A percentile compares a stretch with the other conserved stretches of the same genome.
Conservation (phyloP, 352 stramenopile genomes). For the Halophytophthora batemanensis region DNA sequence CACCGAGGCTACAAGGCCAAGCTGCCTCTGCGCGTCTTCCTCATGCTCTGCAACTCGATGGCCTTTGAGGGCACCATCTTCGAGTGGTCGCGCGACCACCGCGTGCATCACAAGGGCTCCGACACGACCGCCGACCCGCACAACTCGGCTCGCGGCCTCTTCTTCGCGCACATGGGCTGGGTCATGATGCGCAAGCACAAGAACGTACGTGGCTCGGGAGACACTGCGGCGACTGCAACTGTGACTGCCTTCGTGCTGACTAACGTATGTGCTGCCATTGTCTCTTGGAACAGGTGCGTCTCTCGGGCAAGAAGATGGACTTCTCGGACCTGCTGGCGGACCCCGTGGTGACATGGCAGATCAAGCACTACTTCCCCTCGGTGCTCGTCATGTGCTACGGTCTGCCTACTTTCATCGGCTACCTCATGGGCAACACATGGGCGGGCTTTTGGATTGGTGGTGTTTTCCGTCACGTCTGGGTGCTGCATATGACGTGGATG, state of each 20-base stretch:
- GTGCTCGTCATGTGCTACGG: conserved; percentile 97
- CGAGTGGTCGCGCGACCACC: conserved; percentile 98
- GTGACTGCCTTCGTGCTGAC: too few relatives aligned
- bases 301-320: conserved; percentile 92
- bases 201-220: conserved; percentile 40
- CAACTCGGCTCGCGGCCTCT: conserved; percentile 97
- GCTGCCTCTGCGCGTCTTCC: conserved; percentile 87
- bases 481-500: conserved; percentile 98
- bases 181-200: conserved; percentile 98
- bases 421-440: conserved; percentile 91
- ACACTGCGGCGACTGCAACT: too few relatives aligned
- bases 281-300: conserved; percentile 27
- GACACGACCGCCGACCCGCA: conserved; percentile 94
- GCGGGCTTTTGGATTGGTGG: conserved; percentile 95
- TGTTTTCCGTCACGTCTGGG: conserved; percentile 93
- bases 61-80: conserved; percentile 96
- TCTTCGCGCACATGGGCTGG: conserved; percentile 99
- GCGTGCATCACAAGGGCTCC: conserved; percentile 98
- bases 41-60: conserved; percentile 99
- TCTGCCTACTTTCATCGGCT: conserved; percentile 90
- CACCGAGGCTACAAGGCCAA: conserved; percentile 96
- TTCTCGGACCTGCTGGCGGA: conserved; percentile 95
- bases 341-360: conserved; percentile 95
- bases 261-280: neutral
- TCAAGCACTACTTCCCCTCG: conserved; percentile 87